Evolutionary conservation across 2,329 filamentous ascomycete genomes (phyloP), one percentile per base, ranked within the genome.

Genomic region (Fusarium brachygibbosum): DNA sequence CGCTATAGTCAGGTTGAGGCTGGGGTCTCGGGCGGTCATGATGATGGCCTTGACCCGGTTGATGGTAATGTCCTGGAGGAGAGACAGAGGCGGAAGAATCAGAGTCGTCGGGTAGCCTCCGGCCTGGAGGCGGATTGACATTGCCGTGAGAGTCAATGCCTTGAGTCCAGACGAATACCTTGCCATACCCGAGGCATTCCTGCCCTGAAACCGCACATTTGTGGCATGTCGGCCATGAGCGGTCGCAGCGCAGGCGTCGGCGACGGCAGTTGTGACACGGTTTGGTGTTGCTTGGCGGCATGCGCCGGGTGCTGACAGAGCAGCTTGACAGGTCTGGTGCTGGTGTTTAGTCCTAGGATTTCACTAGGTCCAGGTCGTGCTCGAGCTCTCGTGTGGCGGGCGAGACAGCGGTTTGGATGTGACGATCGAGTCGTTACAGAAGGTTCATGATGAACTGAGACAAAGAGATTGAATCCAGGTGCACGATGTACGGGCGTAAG

Each of bases 181-280:
- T 85, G 63, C 86, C 87, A 76, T 90, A 90, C 38, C 88, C 88
- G 64, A 88, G 84, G 79, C 88, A 90, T 70, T 86, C 82, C 75
- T 86, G 81, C 29, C 86, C 86, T 41, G 83, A 81, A 70, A 80
- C 81, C 55, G 80, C 77, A 76, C 88, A 90, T 79, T 90, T 90
- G 72, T 85, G 83, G 76, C 88, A 90, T 60, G 78, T 81, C 28
- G 88, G 88, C 50, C 85, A 79, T 34, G 87, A 89, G 63, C 85
- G 83, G 77, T 90, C 88, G 77, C 88, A 90, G 73, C 87, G 86
- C 76, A 87, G 83, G 69, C 88, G 85, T 74, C 84, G 84, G 59
- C 84, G 84, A 63, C 87, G 86, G 77, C 88, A 90, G 78, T 88
- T 89, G 78, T 90, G 86, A 76, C 88, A 90, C 63, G 84, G 74